phyloP scores from a whole-genome alignment of 1,139 yeast species.

The Candida sanyaensis region DNA sequence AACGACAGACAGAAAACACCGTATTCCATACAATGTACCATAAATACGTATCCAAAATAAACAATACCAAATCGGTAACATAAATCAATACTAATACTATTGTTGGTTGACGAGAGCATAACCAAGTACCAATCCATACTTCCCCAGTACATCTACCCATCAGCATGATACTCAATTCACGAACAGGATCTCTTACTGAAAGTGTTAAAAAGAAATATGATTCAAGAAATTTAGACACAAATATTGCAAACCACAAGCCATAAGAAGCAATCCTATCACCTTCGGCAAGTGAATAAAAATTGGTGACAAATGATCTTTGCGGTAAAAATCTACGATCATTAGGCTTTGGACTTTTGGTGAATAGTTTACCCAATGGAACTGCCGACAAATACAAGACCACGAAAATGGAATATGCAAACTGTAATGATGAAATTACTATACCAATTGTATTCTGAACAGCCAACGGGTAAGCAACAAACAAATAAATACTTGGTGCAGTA shows the following conservation, averaged over 20 bases:
- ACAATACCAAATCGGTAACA: constrained; percentile 46
- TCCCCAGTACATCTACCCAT: constrained; percentile 47
- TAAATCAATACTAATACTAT: constrained; percentile 40
- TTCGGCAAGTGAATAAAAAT: constrained; percentile 37
- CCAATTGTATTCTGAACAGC: constrained; percentile 29
- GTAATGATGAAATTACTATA: constrained; percentile 39
- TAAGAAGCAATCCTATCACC: constrained; percentile 42
- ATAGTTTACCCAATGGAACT: constrained; percentile 48
- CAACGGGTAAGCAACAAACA: constrained; percentile 30
- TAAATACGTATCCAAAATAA: constrained; percentile 54
- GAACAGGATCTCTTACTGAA: constrained; percentile 48
- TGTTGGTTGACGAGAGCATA: constrained; percentile 43
- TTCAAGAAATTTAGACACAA: constrained; percentile 48
- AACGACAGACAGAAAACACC: constrained; percentile 47
- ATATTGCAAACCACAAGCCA: constrained; percentile 49
- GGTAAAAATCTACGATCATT: constrained; percentile 33
- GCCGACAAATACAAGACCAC: constrained; percentile 47
- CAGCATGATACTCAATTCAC: constrained; percentile 46
- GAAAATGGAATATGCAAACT: constrained; percentile 44
- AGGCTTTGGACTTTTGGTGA: constrained; percentile 20
- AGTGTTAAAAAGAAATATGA: constrained; percentile 53
- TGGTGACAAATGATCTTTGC: constrained; percentile 35
- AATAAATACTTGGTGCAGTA: constrained; percentile 43
- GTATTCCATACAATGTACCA: constrained; percentile 61
- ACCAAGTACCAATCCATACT: constrained; percentile 35